phyloP scores from a whole-genome alignment of 1,284 basidiomycete genomes.

The Pulchroboletus neoregius region DNA sequence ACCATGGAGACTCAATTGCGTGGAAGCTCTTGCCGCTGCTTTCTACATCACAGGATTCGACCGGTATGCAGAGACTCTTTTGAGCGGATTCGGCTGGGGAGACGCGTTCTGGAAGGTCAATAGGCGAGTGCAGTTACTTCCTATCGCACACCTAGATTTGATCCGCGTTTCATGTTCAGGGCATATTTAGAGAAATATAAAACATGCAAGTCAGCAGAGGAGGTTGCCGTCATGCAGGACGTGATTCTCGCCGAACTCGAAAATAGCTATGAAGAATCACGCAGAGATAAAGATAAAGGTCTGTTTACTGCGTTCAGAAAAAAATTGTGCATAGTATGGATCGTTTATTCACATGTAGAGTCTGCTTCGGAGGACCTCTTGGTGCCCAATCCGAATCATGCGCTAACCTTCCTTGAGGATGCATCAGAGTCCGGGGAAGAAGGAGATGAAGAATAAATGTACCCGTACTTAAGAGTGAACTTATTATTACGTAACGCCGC shows the following conservation, averaged over 20 bases:
- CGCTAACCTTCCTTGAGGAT: conserved; percentile 2
- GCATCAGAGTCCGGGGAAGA: conserved; percentile 16
- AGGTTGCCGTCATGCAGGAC: conserved; percentile 67
- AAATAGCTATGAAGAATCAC: conserved; percentile 26
- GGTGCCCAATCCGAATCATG: conserved; percentile 33
- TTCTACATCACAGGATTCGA: conserved; percentile 90
- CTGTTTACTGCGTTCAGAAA: conserved; percentile 1
- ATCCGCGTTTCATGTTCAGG: conserved; percentile 32
- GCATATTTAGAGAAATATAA: conserved; percentile 69
- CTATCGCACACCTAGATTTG: not conserved
- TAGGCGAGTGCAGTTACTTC: conserved; percentile 39
- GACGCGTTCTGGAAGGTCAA: conserved; percentile 84
- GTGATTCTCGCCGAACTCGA: conserved; percentile 74
- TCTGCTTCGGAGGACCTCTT: conserved; percentile 25
- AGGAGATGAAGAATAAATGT: conserved; percentile 2
- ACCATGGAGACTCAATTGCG: conserved; percentile 88
- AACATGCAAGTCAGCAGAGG: conserved; percentile 61
- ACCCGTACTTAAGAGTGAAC: not conserved
- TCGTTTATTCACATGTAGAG: conserved; percentile 8
- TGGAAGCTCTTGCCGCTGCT: conserved; percentile 89
- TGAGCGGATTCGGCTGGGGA: conserved; percentile 86
- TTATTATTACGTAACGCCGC: conserved; percentile 5
- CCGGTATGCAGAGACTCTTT: conserved; percentile 70
- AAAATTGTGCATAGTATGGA: not conserved
- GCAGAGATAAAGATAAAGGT: conserved; percentile 22